Evolutionary conservation across 306 rosid genomes (phyloP).

Genomic region (Cicer yamashitae): DNA sequence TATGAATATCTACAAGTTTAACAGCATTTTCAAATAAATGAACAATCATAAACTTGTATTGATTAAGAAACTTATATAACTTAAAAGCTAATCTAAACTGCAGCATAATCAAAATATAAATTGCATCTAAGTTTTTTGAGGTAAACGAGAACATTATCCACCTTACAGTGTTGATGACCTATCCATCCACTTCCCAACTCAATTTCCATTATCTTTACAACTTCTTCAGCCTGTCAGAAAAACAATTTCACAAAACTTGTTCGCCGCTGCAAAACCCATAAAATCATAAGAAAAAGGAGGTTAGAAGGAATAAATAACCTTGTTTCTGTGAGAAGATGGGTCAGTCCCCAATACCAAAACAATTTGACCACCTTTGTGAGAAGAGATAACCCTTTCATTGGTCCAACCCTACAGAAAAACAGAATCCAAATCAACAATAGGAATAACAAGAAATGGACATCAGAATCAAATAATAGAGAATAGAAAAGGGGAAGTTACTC

Average conservation of each 20-base stretch:
- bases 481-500: conserved; percentile 43
- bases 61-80: not conserved
- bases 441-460: too few species aligned
- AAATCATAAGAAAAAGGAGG: not conserved
- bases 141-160: conserved; percentile 36
- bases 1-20: not conserved
- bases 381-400: too few species aligned
- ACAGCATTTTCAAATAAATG: not conserved
- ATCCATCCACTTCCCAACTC: conserved; percentile 82
- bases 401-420: too few species aligned
- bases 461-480: not conserved
- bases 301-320: conserved; percentile 49
- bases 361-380: too few species aligned
- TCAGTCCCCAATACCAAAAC: too few species aligned
- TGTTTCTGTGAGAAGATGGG: conserved; percentile 52
- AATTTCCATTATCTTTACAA: conserved; percentile 73
- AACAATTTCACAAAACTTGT: not conserved
- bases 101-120: too few species aligned
- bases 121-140: not conserved
- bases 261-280: not conserved
- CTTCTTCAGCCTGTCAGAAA: conserved; percentile 62
- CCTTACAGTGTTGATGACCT: conserved; percentile 68
- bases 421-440: too few species aligned
- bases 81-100: too few species aligned
- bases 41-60: not conserved